These are phyloP conservation scores for Rhodotorula glutinis DNA, from an alignment of 1,284 basidiomycete species.

Conservation along the genomic window DNA sequence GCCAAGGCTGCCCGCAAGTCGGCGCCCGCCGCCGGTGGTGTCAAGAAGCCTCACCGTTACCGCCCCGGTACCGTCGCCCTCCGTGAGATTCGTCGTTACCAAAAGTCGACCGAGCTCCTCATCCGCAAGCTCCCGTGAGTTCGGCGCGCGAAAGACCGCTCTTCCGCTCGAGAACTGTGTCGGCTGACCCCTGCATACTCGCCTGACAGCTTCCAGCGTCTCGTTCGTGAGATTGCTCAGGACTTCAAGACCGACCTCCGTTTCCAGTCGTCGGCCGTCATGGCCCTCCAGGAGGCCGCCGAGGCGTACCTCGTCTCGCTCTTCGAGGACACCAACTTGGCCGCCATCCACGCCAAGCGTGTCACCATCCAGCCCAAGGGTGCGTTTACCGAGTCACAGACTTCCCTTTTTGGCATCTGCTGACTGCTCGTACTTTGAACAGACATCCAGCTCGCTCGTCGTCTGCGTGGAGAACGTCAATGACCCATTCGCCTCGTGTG, in stretches of 20 bases:
- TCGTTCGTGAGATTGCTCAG: constrained; percentile 46
- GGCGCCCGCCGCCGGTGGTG: constrained; percentile 56
- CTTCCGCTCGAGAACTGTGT: not conserved
- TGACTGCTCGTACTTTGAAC: constrained; percentile 20
- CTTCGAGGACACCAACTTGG: constrained; percentile 60
- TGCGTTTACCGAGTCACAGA: too few relatives aligned
- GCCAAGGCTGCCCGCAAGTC: constrained; percentile 56
- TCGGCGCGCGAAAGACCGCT: too few relatives aligned
- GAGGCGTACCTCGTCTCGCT: constrained; percentile 89
- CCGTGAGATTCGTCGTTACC: constrained; percentile 59
- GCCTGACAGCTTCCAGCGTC: constrained; percentile 38
- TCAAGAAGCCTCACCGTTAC: constrained; percentile 62
- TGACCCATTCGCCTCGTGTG: constrained; percentile 43
- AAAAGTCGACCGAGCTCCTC: constrained; percentile 55
- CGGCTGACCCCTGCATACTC: constrained; percentile 7
- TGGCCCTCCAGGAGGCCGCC: constrained; percentile 82
- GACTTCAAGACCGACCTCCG: constrained; percentile 53
- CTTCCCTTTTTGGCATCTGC: too few relatives aligned
- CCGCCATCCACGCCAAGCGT: constrained; percentile 49
- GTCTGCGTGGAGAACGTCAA: constrained; percentile 74
- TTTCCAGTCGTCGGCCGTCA: constrained; percentile 87
- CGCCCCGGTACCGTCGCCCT: constrained; percentile 58
- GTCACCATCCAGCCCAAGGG: constrained; percentile 50
- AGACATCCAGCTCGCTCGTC: constrained; percentile 73
- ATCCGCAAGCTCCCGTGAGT: constrained; percentile 52